These are phyloP conservation scores for Cardamine occulta DNA, from an alignment of 345 rosid species.

Conservation along the genomic window DNA sequence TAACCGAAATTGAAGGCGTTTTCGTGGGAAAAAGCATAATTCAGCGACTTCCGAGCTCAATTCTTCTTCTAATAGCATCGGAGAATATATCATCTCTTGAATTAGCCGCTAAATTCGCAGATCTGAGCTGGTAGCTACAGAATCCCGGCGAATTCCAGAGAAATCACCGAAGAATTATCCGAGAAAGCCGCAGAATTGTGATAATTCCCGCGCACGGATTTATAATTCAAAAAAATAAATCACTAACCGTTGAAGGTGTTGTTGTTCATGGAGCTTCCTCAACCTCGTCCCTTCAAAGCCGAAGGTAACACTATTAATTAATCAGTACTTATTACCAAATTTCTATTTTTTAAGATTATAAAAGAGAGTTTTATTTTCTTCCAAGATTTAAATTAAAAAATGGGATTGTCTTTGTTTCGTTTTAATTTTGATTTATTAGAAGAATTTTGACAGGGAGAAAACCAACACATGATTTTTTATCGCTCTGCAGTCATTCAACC, in stretches of 20 bases:
- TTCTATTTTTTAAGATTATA: neutral
- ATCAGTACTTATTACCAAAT: neutral
- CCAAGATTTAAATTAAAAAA: neutral
- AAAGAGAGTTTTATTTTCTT: neutral
- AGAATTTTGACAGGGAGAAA: conserved; percentile 72
- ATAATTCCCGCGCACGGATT: conserved; percentile 17
- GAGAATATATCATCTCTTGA: neutral
- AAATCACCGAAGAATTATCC: neutral
- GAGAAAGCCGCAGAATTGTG: neutral
- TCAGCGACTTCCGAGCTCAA: conserved; percentile 13
- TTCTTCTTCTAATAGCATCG: neutral
- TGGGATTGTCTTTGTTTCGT: neutral
- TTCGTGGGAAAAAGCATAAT: conserved; percentile 38
- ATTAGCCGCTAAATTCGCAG: conserved; percentile 34
- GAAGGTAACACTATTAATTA: conserved; percentile 56
- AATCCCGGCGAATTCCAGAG: neutral
- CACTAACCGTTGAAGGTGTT: conserved; percentile 17
- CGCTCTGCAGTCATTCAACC: conserved; percentile 82
- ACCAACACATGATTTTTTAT: conserved; percentile 87
- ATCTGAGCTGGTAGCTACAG: conserved; percentile 44
- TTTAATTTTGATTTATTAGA: conserved; percentile 44
- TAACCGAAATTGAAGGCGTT: neutral
- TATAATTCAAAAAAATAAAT: conserved; percentile 9
- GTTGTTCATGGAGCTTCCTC: conserved; percentile 83
- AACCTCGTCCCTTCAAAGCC: conserved; percentile 64